Base-by-base conservation (phyloP, 2,329 filamentous ascomycete genomes). In the Fusarium pilosicola region DNA sequence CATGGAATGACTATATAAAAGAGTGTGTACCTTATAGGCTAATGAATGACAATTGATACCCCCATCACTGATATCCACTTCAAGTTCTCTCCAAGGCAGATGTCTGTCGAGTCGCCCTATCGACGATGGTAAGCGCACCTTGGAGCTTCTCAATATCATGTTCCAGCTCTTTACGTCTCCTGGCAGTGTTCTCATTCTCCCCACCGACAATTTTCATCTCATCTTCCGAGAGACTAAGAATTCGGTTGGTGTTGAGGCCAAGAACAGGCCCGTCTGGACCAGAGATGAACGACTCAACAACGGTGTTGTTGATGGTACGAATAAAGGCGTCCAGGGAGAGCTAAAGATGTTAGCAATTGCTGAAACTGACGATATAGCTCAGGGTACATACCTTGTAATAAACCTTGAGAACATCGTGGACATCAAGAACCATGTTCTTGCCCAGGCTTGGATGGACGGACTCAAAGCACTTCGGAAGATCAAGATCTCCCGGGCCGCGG, bases 321-420 rank as follows among this genome's bases (percentile, higher is more conserved):
- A 81, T 77, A 24, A 81, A 81, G 2, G 76, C 63, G 7, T 81
- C 72, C 11, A 82, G 45, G 0, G 78, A 63, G 15, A 80, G 60
- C 80, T 81, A n/a, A 5, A 14, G 9, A 30, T 13, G 54, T 71
- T 58, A 76, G 52, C 10, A 24, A 28, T 24, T 8, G 20, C 1
- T 17, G 9, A 14, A 4, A 11, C 24, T 4, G 7, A n/a, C 13
- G 7, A 6, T 5, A 24, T 11, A 32, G 22, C 3, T 24, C 20
- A 18, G 0, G 5, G 10, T 1, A 45, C 73, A 38, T 76, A 82
- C 81, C 74, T 83, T 73, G 45, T 84, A 84, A 24, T 84, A 84
- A 0, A 80, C 80, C 38, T 80, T 82, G 15, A 83, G 71, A 3
- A 82, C 68, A 38, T 83, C 82, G 36, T 84, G 81, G 0, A 84